These are phyloP conservation scores for Mucor lusitanicus DNA, from an alignment of 371 early-diverging fungal genomes.

Conservation along the genomic window DNA sequence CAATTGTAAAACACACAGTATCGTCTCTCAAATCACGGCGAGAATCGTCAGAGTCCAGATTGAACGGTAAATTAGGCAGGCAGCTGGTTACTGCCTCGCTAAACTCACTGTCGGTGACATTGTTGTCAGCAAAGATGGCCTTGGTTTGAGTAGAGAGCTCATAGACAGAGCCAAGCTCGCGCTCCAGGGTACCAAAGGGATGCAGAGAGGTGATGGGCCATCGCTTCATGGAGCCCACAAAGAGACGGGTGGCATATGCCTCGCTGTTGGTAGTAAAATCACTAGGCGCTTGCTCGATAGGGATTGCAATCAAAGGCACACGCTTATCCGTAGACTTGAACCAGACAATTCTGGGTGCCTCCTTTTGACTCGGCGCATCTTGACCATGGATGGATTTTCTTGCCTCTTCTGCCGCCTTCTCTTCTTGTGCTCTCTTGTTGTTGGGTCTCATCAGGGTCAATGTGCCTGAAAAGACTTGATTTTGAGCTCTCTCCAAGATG, in stretches of 20 bases:
- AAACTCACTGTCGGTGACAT: conserved; percentile 60
- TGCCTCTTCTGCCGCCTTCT: conserved; percentile 22
- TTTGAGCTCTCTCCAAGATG: conserved; percentile 64
- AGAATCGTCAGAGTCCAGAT: conserved; percentile 29
- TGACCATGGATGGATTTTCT: conserved; percentile 9
- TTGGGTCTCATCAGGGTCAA: conserved; percentile 60
- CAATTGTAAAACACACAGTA: conserved; percentile 27
- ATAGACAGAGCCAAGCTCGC: conserved; percentile 68
- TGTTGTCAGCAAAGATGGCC: conserved; percentile 72
- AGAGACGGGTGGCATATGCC: conserved; percentile 55
- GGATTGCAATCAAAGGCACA: conserved; percentile 78
- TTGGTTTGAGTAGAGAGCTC: conserved; percentile 70
- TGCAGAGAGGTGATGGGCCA: conserved; percentile 76
- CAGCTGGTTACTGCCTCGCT: conserved; percentile 69
- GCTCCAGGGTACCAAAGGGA: conserved; percentile 72
- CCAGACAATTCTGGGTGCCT: conserved; percentile 69
- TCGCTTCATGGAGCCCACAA: conserved; percentile 66
- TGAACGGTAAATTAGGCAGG: conserved; percentile 25
- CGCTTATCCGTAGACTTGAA: conserved; percentile 86
- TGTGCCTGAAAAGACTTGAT: conserved; percentile 68
- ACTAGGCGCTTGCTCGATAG: conserved; percentile 66
- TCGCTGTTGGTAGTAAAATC: conserved; percentile 69
- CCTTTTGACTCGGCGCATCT: conserved; percentile 24
- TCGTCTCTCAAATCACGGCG: conserved; percentile 69
- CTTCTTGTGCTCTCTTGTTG: conserved; percentile 57